Base-by-base conservation (phyloP, 225 moss, liverwort and hornwort genomes). In the Ulota crispa region DNA sequence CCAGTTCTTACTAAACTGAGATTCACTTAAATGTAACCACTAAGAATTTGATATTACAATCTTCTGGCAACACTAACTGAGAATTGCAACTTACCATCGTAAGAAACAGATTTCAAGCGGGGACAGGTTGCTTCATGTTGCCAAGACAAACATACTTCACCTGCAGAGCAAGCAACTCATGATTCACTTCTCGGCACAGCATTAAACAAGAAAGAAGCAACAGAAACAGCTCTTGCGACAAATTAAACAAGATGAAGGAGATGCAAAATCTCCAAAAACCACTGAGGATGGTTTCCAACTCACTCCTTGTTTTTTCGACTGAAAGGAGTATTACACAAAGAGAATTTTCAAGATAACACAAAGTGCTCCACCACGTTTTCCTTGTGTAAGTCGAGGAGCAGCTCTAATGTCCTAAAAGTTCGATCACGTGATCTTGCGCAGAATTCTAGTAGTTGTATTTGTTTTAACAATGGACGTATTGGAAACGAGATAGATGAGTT, bases 111-210 rank as follows among this genome's bases (percentile, higher is more conserved):
- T 69, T 41, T 75, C 64, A 84, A 71, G 60, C 2, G 36, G 72
- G n/a, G 21, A 87, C 83, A 45, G 86, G 86, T 80, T 84, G 88
- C 84, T 77, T 87, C 89, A 92, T 92, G 78, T 92, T 92, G 42
- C 91, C 91, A 78, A 92, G 88, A 85, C 91, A 92, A 54, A 92
- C 82, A 64, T 92, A 92, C 82, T 92, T 92, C 42, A 89, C 31
- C 89, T 92, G 86, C 59, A 85, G 27, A 78, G 84, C 68, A 68
- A 62, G 43, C 9, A 68, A 76, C 32, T 21, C n/a, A 23, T 19
- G 41, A 73, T 7, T 19, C 20, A 27, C 16, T 53, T 41, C 43
- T 54, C 28, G 30, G 36, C 13, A 67, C 9, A 67, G 32, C 39
- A 80, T 60, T 55, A 24, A 72, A 53, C 24, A 73, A 82, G 37